Percentiles rank a stretch among this genome's conserved stretches.
Conservation (phyloP, 352 stramenopile genomes). For the Phytopythium cucurbitacearum region DNA sequence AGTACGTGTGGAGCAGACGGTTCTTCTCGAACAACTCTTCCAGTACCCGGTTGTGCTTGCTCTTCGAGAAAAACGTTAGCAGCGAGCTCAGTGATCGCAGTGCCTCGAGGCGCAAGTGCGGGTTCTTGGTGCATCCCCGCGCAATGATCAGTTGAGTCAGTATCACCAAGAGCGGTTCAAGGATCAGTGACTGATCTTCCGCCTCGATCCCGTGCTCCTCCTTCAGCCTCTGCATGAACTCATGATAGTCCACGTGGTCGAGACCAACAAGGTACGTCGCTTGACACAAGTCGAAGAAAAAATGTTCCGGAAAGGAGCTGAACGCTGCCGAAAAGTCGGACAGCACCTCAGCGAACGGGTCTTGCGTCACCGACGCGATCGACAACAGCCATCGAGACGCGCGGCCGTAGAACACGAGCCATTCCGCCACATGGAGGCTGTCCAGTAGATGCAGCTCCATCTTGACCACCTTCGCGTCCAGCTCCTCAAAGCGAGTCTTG, state of each 20-base stretch:
- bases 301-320: slow-evolving; percentile 59
- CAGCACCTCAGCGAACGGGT: slow-evolving; percentile 37
- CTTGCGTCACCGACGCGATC: slow-evolving; percentile 26
- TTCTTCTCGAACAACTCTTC: slow-evolving; percentile 36
- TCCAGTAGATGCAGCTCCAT: slow-evolving; percentile 58
- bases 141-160: slow-evolving; percentile 53
- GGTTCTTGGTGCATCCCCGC: slow-evolving; percentile 58
- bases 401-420: slow-evolving; percentile 52
- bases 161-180: slow-evolving; percentile 62
- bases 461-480: slow-evolving; percentile 40
- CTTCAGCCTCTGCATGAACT: slow-evolving; percentile 14
- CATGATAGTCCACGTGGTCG: slow-evolving; percentile 14
- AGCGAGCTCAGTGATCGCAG: slow-evolving; percentile 50
- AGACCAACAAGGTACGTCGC: slow-evolving; percentile 51
- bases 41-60: slow-evolving; percentile 26
- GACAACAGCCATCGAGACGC: slow-evolving; percentile 55
- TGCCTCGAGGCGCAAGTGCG: slow-evolving; percentile 62
- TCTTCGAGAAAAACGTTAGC: slow-evolving; percentile 56
- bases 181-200: slow-evolving; percentile 3
- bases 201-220: slow-evolving; percentile 8
- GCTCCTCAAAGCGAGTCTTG: slow-evolving; percentile 46
- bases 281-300: slow-evolving; percentile 72
- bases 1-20: slow-evolving; percentile 28
- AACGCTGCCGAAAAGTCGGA: slow-evolving; percentile 43
- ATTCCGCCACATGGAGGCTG: slow-evolving; percentile 42